Conservation (phyloP, 306 rosid species). For the Quercus cerris region DNA sequence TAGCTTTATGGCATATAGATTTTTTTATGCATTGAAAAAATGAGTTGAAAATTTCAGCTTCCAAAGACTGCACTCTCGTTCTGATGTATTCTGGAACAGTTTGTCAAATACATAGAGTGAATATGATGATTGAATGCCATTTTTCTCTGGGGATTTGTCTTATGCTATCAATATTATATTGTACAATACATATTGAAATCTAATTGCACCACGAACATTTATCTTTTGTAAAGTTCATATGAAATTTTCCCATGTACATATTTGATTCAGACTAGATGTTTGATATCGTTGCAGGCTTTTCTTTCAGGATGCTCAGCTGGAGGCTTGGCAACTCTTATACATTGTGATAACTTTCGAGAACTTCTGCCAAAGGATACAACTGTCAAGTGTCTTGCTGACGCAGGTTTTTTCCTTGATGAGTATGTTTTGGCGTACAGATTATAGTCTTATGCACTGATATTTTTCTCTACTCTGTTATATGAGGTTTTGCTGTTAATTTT, state of each 20-base stretch:
- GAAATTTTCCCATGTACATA: too few relatives aligned
- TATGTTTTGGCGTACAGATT: slow-evolving; percentile 47
- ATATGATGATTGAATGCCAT: too few relatives aligned
- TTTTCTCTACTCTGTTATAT: not conserved
- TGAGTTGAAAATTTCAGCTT: too few relatives aligned
- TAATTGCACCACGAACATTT: too few relatives aligned
- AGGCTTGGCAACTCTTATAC: slow-evolving; percentile 91
- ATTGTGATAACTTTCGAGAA: slow-evolving; percentile 73
- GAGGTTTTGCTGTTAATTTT: not conserved
- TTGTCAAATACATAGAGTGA: too few relatives aligned
- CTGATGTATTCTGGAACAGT: too few relatives aligned
- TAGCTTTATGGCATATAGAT: not conserved
- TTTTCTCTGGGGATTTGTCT: too few relatives aligned
- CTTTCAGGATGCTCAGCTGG: slow-evolving; percentile 99
- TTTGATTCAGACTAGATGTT: slow-evolving; percentile 3
- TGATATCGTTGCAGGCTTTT: slow-evolving; percentile 64
- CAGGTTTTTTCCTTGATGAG: slow-evolving; percentile 97
- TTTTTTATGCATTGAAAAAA: not conserved
- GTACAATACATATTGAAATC: too few relatives aligned
- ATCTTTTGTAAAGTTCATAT: not conserved
- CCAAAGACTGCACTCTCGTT: too few relatives aligned
- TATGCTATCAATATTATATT: too few relatives aligned
- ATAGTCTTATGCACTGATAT: slow-evolving; percentile 13
- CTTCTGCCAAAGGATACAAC: slow-evolving; percentile 52
- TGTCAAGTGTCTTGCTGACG: slow-evolving; percentile 92